phyloP scores from a whole-genome alignment of 2,329 filamentous ascomycete genomes.

The Botrytis aclada region DNA sequence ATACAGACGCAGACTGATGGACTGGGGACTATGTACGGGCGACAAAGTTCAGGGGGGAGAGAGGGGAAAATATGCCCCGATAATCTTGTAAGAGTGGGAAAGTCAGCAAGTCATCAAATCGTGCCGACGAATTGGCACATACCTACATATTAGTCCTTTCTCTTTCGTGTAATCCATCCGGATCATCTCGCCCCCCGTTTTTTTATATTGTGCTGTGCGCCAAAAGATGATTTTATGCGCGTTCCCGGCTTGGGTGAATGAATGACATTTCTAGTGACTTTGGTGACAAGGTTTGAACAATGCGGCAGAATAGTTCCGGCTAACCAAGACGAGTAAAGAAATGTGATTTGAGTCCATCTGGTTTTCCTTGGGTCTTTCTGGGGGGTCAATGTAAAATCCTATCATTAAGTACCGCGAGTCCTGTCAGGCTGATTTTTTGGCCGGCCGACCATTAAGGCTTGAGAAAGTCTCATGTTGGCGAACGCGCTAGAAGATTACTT shows the following conservation, averaged over 20 bases:
- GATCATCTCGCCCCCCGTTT: slow-evolving; percentile 17
- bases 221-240: slow-evolving; percentile 6
- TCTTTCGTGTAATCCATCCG: slow-evolving; percentile 26
- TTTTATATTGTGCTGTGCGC: slow-evolving; percentile 1
- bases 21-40: background rate
- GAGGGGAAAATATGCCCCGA: slow-evolving; percentile 18
- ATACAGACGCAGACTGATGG: slow-evolving; percentile 29
- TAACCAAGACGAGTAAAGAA: background rate
- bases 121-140: slow-evolving; percentile 18
- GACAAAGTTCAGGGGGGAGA: slow-evolving; percentile 1
- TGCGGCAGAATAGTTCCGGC: slow-evolving; percentile 8
- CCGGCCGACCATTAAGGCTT: slow-evolving; percentile 3
- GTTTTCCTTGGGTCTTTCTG: background rate
- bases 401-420: slow-evolving; percentile 17
- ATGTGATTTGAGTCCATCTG: background rate
- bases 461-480: slow-evolving; percentile 21
- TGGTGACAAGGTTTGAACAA: background rate
- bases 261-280: background rate
- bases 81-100: slow-evolving; percentile 17
- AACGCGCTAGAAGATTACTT: slow-evolving; percentile 25
- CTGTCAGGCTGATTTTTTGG: slow-evolving; percentile 8
- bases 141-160: slow-evolving; percentile 9
- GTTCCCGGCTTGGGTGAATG: slow-evolving; percentile 4
- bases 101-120: slow-evolving; percentile 24
- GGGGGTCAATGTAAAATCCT: slow-evolving; percentile 7